phyloP scores from a whole-genome alignment of 1,284 basidiomycete species.

The Marasmius fiardii region DNA sequence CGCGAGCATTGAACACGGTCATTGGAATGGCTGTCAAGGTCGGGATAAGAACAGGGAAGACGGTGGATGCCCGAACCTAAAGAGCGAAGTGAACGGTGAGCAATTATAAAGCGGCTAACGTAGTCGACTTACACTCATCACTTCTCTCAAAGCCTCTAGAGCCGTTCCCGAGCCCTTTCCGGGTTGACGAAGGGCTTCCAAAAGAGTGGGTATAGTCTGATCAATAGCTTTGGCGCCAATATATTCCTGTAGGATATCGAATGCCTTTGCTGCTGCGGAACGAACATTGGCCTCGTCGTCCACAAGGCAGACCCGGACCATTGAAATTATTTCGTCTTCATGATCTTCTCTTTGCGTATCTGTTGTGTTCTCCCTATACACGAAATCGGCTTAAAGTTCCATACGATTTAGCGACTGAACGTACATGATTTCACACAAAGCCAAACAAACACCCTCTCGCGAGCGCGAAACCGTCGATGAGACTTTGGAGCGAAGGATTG shows the following conservation, averaged over 20 bases:
- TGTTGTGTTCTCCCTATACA: constrained; percentile 75
- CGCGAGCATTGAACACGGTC: constrained; percentile 94
- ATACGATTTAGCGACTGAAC: constrained; percentile 21
- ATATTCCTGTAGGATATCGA: constrained; percentile 90
- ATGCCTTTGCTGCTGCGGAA: constrained; percentile 88
- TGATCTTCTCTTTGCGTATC: constrained; percentile 87
- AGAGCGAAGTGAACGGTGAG: not conserved
- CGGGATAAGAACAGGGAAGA: constrained; percentile 98
- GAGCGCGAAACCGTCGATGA: constrained; percentile 72
- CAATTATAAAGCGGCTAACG: not conserved
- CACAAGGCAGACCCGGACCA: constrained; percentile 84
- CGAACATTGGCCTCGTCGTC: constrained; percentile 89
- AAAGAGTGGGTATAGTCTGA: constrained; percentile 92
- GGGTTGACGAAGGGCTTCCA: constrained; percentile 90
- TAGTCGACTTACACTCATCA: constrained; percentile 75
- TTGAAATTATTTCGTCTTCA: constrained; percentile 86
- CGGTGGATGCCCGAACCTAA: constrained; percentile 85
- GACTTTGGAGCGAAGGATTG: constrained; percentile 71
- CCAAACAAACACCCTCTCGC: constrained; percentile 87
- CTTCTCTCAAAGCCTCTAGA: constrained; percentile 88
- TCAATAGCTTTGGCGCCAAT: constrained; percentile 92
- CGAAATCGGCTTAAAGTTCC: constrained; percentile 4
- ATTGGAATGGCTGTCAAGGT: constrained; percentile 90
- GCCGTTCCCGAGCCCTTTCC: constrained; percentile 95
- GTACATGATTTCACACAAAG: constrained; percentile 86